These are phyloP conservation scores for Suillus lakei DNA, from an alignment of 768 basidiomycete genomes.

Conservation along the genomic window DNA sequence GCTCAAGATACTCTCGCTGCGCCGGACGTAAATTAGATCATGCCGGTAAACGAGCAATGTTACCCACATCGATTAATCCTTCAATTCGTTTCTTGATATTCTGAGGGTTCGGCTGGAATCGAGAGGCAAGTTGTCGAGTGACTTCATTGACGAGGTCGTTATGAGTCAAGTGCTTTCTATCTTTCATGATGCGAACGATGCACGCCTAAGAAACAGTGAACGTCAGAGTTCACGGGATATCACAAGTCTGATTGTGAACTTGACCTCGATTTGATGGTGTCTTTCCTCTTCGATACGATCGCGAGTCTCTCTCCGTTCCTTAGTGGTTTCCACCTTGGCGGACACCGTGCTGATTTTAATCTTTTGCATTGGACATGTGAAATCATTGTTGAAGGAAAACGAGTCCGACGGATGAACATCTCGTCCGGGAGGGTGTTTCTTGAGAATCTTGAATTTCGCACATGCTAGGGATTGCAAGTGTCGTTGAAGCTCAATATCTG, in stretches of 20 bases:
- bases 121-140: conserved; percentile 78
- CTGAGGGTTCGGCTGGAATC: conserved; percentile 87
- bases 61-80: conserved; percentile 84
- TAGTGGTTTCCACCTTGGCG: conserved; percentile 82
- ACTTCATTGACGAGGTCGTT: conserved; percentile 91
- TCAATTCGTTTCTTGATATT: conserved; percentile 95
- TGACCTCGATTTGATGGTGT: conserved; percentile 85
- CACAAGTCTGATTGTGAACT: conserved; percentile 18
- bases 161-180: conserved; percentile 86
- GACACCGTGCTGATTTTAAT: conserved; percentile 94
- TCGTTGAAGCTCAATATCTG: conserved; percentile 81
- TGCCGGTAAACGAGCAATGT: neutral
- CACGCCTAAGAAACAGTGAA: conserved; percentile 69
- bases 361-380: conserved; percentile 80
- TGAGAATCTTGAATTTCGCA: conserved; percentile 90
- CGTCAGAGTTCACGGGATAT: conserved; percentile 12
- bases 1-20: conserved; percentile 93
- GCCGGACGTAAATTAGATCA: conserved; percentile 1
- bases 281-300: conserved; percentile 92
- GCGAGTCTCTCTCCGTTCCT: conserved; percentile 90
- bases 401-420: conserved; percentile 77
- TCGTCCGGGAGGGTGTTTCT: conserved; percentile 87
- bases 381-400: conserved; percentile 89
- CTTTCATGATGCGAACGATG: conserved; percentile 97
- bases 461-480: conserved; percentile 96